Evolutionary conservation across 2,329 filamentous ascomycete genomes (phyloP).

Genomic region (Aspergillus cejpii): DNA sequence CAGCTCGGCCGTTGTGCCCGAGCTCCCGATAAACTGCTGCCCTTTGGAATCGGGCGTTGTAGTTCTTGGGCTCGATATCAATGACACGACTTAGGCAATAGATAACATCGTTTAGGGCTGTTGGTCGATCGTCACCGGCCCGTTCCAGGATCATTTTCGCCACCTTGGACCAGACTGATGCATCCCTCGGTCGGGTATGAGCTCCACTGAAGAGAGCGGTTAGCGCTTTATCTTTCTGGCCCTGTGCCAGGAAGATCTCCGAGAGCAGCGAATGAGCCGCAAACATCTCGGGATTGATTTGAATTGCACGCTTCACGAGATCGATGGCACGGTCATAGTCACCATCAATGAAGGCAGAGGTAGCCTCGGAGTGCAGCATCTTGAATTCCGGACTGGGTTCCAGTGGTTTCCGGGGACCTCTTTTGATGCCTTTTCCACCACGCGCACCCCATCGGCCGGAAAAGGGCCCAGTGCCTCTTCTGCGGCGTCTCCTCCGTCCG

Average conservation of each 20-base stretch:
- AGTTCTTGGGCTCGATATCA: conserved; percentile 46
- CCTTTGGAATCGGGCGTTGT: conserved; percentile 49
- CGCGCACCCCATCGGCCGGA: conserved; percentile 36
- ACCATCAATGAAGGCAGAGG: conserved; percentile 44
- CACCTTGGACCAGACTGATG: conserved; percentile 52
- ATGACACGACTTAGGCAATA: conserved; percentile 52
- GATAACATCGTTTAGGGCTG: conserved; percentile 43
- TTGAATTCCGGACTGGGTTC: conserved; percentile 47
- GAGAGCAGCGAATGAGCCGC: conserved; percentile 55
- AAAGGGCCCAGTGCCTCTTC: conserved; percentile 29
- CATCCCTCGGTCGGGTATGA: conserved; percentile 50
- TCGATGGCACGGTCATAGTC: conserved; percentile 42
- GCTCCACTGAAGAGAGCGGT: conserved; percentile 53
- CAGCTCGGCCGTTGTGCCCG: conserved; percentile 43
- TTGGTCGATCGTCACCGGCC: conserved; percentile 41
- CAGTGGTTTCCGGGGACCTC: conserved; percentile 42
- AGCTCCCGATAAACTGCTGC: conserved; percentile 51
- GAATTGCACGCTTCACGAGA: conserved; percentile 45
- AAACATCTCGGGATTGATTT: conserved; percentile 57
- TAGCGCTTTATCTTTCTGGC: conserved; percentile 52
- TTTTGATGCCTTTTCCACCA: conserved; percentile 42
- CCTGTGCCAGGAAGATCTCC: conserved; percentile 51
- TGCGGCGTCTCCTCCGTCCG: conserved; percentile 24
- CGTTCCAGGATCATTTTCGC: conserved; percentile 49
- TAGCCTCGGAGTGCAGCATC: conserved; percentile 42